phyloP scores from a whole-genome alignment of 371 early-diverging fungal genomes.

The Coemansia sp. region DNA sequence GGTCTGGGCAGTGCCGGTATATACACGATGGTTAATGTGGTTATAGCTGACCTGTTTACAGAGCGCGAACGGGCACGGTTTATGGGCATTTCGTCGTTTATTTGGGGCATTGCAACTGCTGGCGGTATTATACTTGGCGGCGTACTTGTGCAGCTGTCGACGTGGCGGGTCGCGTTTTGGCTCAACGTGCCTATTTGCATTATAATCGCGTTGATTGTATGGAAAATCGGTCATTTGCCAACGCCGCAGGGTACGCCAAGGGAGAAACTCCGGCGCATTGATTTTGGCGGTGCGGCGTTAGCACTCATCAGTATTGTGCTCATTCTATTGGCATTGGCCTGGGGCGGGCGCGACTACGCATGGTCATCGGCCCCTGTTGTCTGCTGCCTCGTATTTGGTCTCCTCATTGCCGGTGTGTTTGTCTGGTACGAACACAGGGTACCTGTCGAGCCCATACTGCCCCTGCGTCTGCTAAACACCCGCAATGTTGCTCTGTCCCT shows the following conservation, averaged over 20 bases:
- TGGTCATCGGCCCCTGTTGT: constrained; percentile 65
- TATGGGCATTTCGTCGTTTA: constrained; percentile 60
- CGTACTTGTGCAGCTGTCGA: constrained; percentile 52
- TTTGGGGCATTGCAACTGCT: constrained; percentile 63
- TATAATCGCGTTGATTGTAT: constrained; percentile 55
- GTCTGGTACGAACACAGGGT: constrained; percentile 57
- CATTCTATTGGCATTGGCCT: constrained; percentile 61
- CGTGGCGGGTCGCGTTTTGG: constrained; percentile 71
- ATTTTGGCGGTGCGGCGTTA: constrained; percentile 62
- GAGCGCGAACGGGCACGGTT: constrained; percentile 64
- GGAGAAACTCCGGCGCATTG: constrained; percentile 60
- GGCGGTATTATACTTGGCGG: constrained; percentile 58
- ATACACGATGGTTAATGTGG: constrained; percentile 63
- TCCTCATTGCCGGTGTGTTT: constrained; percentile 53
- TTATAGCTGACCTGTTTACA: constrained; percentile 73
- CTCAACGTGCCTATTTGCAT: constrained; percentile 69
- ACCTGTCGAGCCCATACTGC: constrained; percentile 64
- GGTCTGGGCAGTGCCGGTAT: constrained; percentile 85
- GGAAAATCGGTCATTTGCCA: constrained; percentile 55
- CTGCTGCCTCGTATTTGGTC: constrained; percentile 57
- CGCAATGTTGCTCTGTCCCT: constrained; percentile 46
- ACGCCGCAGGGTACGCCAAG: constrained; percentile 48
- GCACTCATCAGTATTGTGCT: constrained; percentile 56
- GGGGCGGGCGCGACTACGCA: constrained; percentile 63
- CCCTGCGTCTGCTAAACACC: constrained; percentile 53